A percentile compares a stretch with the other conserved stretches of the same genome.
phyloP scores from a whole-genome alignment of 768 basidiomycete species.

The Termitomyces sp. region DNA sequence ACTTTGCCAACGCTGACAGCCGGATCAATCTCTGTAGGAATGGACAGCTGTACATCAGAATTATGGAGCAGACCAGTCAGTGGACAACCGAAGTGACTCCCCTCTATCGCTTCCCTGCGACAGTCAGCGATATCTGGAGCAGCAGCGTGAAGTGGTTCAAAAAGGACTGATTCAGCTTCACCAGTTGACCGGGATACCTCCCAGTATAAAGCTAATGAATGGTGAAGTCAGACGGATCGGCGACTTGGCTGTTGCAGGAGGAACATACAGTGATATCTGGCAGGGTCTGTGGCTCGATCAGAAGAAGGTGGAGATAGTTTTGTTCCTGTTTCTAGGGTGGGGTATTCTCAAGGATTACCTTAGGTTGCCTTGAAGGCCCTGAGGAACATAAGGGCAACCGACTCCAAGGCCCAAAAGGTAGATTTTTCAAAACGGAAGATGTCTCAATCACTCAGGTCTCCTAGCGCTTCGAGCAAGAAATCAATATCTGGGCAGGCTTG shows the following conservation, averaged over 20 bases:
- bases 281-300: constrained; percentile 49
- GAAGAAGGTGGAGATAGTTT: constrained; percentile 32
- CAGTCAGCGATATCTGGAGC: constrained; percentile 31
- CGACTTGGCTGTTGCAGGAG: constrained; percentile 40
- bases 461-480: constrained; percentile 54
- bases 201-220: constrained; percentile 45
- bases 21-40: constrained; percentile 17
- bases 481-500: constrained; percentile 47
- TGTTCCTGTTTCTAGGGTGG: too few relatives aligned
- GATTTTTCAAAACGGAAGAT: not conserved
- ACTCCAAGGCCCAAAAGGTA: constrained; percentile 38
- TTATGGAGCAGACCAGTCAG: not conserved
- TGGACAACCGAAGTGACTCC: constrained; percentile 13
- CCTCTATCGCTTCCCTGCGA: constrained; percentile 18
- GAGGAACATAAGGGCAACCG: constrained; percentile 37
- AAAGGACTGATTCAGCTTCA: constrained; percentile 42
- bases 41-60: constrained; percentile 20
- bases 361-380: constrained; percentile 57
- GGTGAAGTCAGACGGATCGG: constrained; percentile 39
- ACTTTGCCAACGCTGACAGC: not conserved
- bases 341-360: not conserved
- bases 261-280: constrained; percentile 51
- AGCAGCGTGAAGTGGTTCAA: constrained; percentile 40
- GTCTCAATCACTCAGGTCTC: not conserved
- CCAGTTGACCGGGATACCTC: constrained; percentile 45